Evolutionary conservation across 1,284 basidiomycete genomes (phyloP).

Genomic region (Sporisorium iseilematis-ciliati): DNA sequence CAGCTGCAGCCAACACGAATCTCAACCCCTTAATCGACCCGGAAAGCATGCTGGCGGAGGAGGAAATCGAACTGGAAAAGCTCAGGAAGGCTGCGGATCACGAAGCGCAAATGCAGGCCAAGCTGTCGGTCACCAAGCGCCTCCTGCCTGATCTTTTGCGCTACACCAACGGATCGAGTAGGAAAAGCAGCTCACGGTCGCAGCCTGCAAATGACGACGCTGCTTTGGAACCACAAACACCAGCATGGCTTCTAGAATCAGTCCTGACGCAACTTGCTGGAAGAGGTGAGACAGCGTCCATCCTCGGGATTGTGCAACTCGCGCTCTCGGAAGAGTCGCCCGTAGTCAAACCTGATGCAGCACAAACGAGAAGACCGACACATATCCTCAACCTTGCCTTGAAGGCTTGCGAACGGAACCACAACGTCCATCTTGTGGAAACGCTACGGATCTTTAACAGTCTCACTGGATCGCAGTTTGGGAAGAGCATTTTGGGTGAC

Average conservation of each 20-base stretch:
- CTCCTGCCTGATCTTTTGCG: slow-evolving; percentile 30
- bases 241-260: slow-evolving; percentile 39
- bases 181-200: neutral
- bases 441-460: slow-evolving; percentile 32
- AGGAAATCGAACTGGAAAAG: slow-evolving; percentile 1
- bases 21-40: neutral
- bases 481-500: slow-evolving; percentile 1
- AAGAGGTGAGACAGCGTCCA: slow-evolving; percentile 18
- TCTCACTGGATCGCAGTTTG: slow-evolving; percentile 22
- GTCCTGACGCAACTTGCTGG: slow-evolving; percentile 33
- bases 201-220: neutral
- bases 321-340: slow-evolving; percentile 20
- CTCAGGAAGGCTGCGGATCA: slow-evolving; percentile 2
- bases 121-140: slow-evolving; percentile 30
- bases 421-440: slow-evolving; percentile 12
- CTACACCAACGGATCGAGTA: slow-evolving; percentile 5
- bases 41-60: neutral
- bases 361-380: neutral
- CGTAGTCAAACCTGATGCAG: neutral
- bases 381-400: slow-evolving; percentile 29
- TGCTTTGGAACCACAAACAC: slow-evolving; percentile 9
- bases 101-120: slow-evolving; percentile 26
- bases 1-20: neutral
- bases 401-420: slow-evolving; percentile 18
- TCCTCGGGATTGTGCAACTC: slow-evolving; percentile 24